Base-by-base conservation (phyloP, 345 rosid species). In the Anastatica hierochuntica region DNA sequence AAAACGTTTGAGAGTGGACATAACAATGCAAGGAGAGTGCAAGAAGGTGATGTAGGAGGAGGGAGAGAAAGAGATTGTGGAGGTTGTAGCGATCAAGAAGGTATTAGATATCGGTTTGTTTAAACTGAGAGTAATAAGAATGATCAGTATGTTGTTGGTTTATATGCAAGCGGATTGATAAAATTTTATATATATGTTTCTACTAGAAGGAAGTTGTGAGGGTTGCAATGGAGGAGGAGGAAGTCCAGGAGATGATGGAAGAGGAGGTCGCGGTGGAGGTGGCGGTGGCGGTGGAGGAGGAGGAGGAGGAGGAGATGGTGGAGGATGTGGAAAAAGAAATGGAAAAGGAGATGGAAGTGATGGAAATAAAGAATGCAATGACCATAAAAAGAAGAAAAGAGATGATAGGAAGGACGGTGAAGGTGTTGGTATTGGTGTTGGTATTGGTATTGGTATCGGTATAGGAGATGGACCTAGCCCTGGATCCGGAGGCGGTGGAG, bases 301-400 rank as follows among this genome's bases (percentile, higher is more conserved):
- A 0, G 61, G 49, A 57, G 34, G n/a, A 42, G 31, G 27, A 39
- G 12, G 12, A 7, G 38, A 46, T 4, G 48, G 55, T 4, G 15
- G 16, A 30, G 41, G 47, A 47, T 7, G 21, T 31, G 61, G 50
- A 6, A 43, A 43, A 43, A n/a, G n/a, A n/a, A n/a, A n/a, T n/a
- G n/a, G n/a, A n/a, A n/a, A n/a, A n/a, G n/a, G 49, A 19, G 30
- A 24, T 12, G 45, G 49, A 10, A 24, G 36, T 10, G 53, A 39
- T 33, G 53, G 59, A 52, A 35, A 61, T 51, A 49, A 51, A 61
- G 66, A 61, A 12, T 61, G 66, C 21, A 42, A 62, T 51, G 58
- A 23, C 44, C 66, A 50, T 4, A 42, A 50, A 42, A 50, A 26
- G 65, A 37, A 58, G 47, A 60, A 42, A 41, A 37, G 67, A 53